These are phyloP conservation scores for Petasospora rhodanensis DNA, from an alignment of 1,139 yeast species.

Conservation along the genomic window DNA sequence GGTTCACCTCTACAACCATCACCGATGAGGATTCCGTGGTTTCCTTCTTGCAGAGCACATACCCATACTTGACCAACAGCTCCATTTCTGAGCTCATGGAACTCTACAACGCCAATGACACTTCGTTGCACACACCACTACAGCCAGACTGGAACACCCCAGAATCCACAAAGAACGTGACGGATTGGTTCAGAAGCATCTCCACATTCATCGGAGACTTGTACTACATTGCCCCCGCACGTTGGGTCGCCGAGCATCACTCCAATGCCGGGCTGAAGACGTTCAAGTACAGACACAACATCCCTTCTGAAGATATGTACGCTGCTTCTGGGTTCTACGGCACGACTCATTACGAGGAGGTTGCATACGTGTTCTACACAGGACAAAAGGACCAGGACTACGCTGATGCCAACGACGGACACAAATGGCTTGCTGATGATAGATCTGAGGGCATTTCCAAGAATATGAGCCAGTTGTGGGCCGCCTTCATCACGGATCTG, in stretches of 20 bases:
- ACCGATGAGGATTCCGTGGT: conserved; percentile 3
- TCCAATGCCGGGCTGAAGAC: conserved; percentile 6
- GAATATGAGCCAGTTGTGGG: conserved; percentile 11
- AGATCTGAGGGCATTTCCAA: conserved; percentile 10
- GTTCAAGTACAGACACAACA: conserved; percentile 21
- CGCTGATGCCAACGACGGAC: conserved; percentile 9
- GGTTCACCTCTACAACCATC: conserved; percentile 6
- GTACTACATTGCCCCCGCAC: conserved; percentile 14
- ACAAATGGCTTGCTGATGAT: conserved; percentile 9
- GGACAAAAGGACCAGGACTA: conserved; percentile 6
- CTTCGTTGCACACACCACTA: conserved; percentile 8
- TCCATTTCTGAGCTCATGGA: conserved; percentile 2
- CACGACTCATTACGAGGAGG: conserved; percentile 21
- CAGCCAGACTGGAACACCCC: conserved; percentile 15
- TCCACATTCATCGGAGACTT: conserved; percentile 17
- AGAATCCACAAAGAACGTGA: neutral
- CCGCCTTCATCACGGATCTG: conserved; percentile 13
- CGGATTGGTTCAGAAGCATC: conserved; percentile 5
- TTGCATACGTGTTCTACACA: conserved; percentile 24
- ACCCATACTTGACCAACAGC: conserved; percentile 7
- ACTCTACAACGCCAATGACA: conserved; percentile 7
- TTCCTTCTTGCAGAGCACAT: neutral
- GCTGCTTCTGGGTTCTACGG: conserved; percentile 7
- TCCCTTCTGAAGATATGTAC: conserved; percentile 10
- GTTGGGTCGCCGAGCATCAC: conserved; percentile 9